Conservation (phyloP, 352 stramenopile genomes). For the Globisporangium canariense region DNA sequence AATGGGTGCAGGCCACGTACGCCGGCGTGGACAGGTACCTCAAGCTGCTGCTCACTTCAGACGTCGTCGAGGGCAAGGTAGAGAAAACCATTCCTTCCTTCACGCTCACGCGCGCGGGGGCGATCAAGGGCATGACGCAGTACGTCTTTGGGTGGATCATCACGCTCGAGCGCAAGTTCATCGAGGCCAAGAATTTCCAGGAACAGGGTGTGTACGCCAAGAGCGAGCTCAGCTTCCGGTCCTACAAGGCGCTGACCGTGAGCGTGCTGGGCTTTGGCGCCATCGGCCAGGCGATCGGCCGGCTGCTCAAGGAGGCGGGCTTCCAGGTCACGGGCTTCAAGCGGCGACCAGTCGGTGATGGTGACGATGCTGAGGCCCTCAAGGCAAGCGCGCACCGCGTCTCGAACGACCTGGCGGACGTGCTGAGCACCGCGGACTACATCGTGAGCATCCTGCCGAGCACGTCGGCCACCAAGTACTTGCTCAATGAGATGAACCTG, state of each 20-base stretch:
- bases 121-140: slow-evolving; percentile 37
- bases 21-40: slow-evolving; percentile 48
- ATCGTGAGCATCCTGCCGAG: slow-evolving; percentile 82
- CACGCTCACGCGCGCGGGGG: slow-evolving; percentile 42
- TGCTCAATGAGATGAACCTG: slow-evolving; percentile 55
- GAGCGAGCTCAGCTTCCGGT: slow-evolving; percentile 35
- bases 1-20: slow-evolving; percentile 55
- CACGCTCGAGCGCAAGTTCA: slow-evolving; percentile 28
- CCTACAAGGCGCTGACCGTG: slow-evolving; percentile 41
- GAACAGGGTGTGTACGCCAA: slow-evolving; percentile 30
- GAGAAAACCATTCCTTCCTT: slow-evolving; percentile 23
- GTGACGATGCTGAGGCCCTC: slow-evolving; percentile 8
- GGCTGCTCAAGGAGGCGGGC: slow-evolving; percentile 40
- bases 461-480: slow-evolving; percentile 56
- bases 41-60: slow-evolving; percentile 12
- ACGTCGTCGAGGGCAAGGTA: slow-evolving; percentile 6
- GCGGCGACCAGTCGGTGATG: slow-evolving; percentile 31
- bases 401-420: slow-evolving; percentile 42
- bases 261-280: slow-evolving; percentile 60
- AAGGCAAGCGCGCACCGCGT: slow-evolving; percentile 32
- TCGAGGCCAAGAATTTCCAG: slow-evolving; percentile 34
- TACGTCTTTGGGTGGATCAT: slow-evolving; percentile 27
- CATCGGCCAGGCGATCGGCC: slow-evolving; percentile 57
- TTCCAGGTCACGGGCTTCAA: slow-evolving; percentile 73
- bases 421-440: slow-evolving; percentile 65